Conservation (phyloP, 2,329 filamentous ascomycete species). For the Aspergillus brunneoviolaceus region DNA sequence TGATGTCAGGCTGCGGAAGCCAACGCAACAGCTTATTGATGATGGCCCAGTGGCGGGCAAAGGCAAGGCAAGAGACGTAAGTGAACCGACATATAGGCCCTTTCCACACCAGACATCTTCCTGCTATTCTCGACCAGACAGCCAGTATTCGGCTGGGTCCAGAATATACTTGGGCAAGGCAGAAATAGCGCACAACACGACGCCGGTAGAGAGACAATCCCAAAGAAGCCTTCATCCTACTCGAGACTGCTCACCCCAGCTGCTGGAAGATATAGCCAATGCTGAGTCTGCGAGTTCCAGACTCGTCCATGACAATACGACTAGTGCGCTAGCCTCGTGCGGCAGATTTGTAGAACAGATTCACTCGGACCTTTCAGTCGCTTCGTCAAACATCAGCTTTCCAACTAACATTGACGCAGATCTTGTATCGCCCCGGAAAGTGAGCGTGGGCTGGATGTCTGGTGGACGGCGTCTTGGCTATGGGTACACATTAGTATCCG, state of each 20-base stretch:
- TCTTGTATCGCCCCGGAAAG: slow-evolving; percentile 27
- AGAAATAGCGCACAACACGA: not conserved
- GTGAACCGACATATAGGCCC: slow-evolving; percentile 1
- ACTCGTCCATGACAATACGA: not conserved
- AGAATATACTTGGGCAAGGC: not conserved
- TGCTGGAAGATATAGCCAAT: not conserved
- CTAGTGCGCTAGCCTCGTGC: not conserved
- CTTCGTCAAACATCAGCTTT: not conserved
- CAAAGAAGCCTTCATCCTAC: not conserved
- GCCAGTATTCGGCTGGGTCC: not conserved
- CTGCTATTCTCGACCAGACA: slow-evolving; percentile 24
- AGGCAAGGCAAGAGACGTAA: not conserved
- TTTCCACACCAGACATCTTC: slow-evolving; percentile 23
- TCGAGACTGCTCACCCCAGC: not conserved
- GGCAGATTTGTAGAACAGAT: slow-evolving; percentile 39
- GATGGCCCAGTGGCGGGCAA: not conserved
- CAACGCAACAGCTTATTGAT: slow-evolving; percentile 8
- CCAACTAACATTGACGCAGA: slow-evolving; percentile 3
- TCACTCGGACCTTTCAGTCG: slow-evolving; percentile 17
- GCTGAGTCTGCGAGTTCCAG: not conserved
- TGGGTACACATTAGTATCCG: slow-evolving; percentile 37
- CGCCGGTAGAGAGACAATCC: not conserved
- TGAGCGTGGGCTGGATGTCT: slow-evolving; percentile 46
- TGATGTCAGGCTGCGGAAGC: slow-evolving; percentile 12
- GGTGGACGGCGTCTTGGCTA: slow-evolving; percentile 42